Evolutionary conservation across 768 basidiomycete genomes (phyloP).

Genomic region (Gyrodon lividus): DNA sequence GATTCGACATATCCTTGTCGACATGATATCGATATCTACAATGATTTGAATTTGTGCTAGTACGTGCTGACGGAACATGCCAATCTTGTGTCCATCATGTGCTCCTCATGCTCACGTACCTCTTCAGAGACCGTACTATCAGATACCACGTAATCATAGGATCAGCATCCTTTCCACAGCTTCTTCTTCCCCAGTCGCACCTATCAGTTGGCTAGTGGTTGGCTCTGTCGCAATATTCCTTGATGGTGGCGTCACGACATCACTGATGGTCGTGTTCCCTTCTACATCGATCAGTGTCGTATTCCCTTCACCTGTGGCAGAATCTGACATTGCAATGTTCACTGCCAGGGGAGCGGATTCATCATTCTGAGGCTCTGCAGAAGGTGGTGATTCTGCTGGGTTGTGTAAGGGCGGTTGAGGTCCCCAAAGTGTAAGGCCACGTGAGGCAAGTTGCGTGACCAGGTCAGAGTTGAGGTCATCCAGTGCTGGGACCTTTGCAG

Average conservation of each 20-base stretch:
- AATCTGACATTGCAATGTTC: neutral
- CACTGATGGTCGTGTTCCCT: neutral
- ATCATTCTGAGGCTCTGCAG: neutral
- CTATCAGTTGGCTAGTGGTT: neutral
- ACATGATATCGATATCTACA: neutral
- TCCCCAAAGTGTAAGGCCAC: conserved; percentile 53
- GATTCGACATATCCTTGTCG: neutral
- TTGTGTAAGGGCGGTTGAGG: conserved; percentile 3
- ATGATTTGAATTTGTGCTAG: too few relatives aligned
- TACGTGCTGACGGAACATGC: too few relatives aligned
- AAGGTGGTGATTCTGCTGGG: neutral
- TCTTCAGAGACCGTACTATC: neutral
- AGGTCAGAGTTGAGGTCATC: conserved; percentile 48
- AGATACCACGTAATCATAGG: neutral
- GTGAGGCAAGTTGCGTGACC: conserved; percentile 45
- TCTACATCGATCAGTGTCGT: neutral
- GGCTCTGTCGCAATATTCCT: neutral
- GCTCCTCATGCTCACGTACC: neutral
- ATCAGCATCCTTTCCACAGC: conserved; percentile 22
- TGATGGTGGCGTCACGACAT: neutral
- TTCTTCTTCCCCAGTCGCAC: conserved; percentile 18
- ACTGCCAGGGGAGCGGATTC: neutral
- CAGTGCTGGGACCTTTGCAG: conserved; percentile 40
- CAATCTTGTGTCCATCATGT: neutral
- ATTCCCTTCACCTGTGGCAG: neutral